phyloP scores from a whole-genome alignment of 192 early-diverging fungal genomes.

The Spizellomyces punctatus region DNA sequence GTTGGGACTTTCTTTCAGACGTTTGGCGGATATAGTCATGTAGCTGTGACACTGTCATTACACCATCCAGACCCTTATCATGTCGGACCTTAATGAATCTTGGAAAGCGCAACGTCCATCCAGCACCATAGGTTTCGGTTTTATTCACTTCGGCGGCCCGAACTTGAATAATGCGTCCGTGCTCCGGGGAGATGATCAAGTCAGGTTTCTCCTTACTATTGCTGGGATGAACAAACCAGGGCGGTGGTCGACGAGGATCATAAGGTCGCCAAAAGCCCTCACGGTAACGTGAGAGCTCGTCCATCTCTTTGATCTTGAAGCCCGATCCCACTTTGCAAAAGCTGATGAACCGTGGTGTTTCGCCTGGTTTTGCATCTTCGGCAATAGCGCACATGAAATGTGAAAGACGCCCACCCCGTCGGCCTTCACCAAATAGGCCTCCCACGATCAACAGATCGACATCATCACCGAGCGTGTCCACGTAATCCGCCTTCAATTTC shows the following conservation, averaged over 20 bases:
- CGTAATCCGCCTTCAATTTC: constrained; percentile 81
- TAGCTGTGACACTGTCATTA: constrained; percentile 33
- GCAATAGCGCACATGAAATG: constrained; percentile 63
- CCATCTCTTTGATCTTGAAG: constrained; percentile 62
- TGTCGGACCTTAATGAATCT: constrained; percentile 66
- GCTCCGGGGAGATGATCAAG: constrained; percentile 63
- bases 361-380: constrained; percentile 37
- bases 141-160: constrained; percentile 67
- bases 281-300: constrained; percentile 56
- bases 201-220: constrained; percentile 71
- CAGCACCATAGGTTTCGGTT: constrained; percentile 56
- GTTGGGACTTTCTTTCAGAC: constrained; percentile 42
- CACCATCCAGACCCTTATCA: constrained; percentile 62
- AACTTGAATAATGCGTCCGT: constrained; percentile 68
- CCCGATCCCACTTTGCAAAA: constrained; percentile 77
- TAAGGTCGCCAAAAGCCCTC: constrained; percentile 47
- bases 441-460: constrained; percentile 76
- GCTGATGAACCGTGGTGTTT: constrained; percentile 36
- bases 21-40: constrained; percentile 32
- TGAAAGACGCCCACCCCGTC: constrained; percentile 55
- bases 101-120: constrained; percentile 78
- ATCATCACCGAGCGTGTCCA: constrained; percentile 68
- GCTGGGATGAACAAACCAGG: constrained; percentile 55
- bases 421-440: constrained; percentile 62
- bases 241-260: constrained; percentile 46